These are phyloP conservation scores for Colletotrichum truncatum DNA, from an alignment of 2,329 filamentous ascomycete species.

Conservation along the genomic window DNA sequence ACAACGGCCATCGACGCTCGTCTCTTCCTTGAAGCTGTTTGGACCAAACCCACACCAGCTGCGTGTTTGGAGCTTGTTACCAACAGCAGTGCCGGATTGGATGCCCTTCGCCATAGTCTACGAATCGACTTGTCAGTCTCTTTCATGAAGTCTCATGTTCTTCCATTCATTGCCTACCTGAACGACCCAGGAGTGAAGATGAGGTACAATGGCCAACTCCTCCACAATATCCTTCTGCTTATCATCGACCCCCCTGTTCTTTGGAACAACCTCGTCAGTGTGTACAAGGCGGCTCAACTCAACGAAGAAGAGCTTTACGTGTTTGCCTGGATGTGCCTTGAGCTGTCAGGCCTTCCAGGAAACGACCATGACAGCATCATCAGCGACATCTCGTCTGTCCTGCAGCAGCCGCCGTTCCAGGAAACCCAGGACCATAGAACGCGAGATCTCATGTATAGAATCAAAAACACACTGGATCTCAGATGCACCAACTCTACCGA, in stretches of 20 bases:
- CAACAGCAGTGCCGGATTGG: conserved; percentile 32
- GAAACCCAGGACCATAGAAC: conserved; percentile 35
- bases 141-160: conserved; percentile 42
- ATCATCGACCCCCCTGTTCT: conserved; percentile 62
- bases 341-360: conserved; percentile 52
- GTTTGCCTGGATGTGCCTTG: conserved; percentile 59
- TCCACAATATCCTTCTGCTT: conserved; percentile 54
- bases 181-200: conserved; percentile 54
- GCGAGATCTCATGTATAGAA: conserved; percentile 42
- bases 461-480: conserved; percentile 48
- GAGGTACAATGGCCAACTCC: conserved; percentile 58
- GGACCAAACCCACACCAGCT: conserved; percentile 26
- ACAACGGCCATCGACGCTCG: conserved; percentile 32
- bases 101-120: conserved; percentile 36
- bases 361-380: conserved; percentile 34
- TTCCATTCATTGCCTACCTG: conserved; percentile 49
- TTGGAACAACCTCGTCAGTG: conserved; percentile 51
- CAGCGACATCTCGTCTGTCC: conserved; percentile 36
- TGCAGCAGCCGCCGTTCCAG: conserved; percentile 37
- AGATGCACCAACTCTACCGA: conserved; percentile 32
- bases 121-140: conserved; percentile 33
- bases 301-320: conserved; percentile 39
- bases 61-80: conserved; percentile 40
- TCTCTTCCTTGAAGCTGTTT: conserved; percentile 38
- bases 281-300: conserved; percentile 46